Conservation (phyloP, 1,139 yeast species). For the Candida glucosophila region DNA sequence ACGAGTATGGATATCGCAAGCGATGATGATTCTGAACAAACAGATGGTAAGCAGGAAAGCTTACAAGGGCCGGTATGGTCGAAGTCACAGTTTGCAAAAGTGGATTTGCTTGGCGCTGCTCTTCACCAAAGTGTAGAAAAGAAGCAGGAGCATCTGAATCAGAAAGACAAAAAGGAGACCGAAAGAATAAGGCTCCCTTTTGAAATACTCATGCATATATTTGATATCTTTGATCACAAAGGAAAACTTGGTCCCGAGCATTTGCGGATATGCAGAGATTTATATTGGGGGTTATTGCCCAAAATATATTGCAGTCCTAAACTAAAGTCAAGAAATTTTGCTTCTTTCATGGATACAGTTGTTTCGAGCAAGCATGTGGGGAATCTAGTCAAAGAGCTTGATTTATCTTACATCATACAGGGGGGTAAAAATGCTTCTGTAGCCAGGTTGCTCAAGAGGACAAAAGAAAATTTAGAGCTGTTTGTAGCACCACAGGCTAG, state of each 20-base stretch:
- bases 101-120: conserved; percentile 34
- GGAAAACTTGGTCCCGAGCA: conserved; percentile 40
- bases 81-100: conserved; percentile 34
- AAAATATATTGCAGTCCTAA: conserved; percentile 55
- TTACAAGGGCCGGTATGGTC: conserved; percentile 37
- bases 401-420: conserved; percentile 73
- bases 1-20: too few species aligned
- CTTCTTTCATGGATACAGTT: conserved; percentile 64
- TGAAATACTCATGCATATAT: conserved; percentile 50
- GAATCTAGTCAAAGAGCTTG: conserved; percentile 44
- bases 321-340: conserved; percentile 60
- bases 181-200: conserved; percentile 31
- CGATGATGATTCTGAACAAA: too few species aligned
- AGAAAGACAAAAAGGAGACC: conserved; percentile 10
- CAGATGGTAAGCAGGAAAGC: too few species aligned
- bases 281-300: conserved; percentile 54
- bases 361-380: conserved; percentile 35
- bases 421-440: conserved; percentile 91
- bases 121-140: too few species aligned
- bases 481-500: conserved; percentile 93
- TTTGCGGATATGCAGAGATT: conserved; percentile 51
- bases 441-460: conserved; percentile 70
- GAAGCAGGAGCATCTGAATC: too few species aligned
- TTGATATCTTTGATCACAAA: conserved; percentile 28
- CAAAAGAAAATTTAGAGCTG: conserved; percentile 50